Evolutionary conservation across 176 grass and related monocot species (phyloP), one percentile per base, ranked within the genome.

Genomic region (Pharus latifolius): DNA sequence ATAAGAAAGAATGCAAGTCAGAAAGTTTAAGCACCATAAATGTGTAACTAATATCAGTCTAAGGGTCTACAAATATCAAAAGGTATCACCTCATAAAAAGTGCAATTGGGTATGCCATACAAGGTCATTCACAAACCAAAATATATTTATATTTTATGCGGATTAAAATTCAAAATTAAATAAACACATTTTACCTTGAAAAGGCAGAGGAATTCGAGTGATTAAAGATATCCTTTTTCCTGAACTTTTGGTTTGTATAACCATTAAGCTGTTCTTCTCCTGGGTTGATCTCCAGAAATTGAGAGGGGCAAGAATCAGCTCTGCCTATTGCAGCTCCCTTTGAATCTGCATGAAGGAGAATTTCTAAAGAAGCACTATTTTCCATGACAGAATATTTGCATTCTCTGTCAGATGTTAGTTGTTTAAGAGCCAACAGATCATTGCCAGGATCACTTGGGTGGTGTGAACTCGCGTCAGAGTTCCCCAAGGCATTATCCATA

Each of bases 131-230:
- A 60, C 30, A 46, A 65, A 84, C 13, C 45, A 29, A 74, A 26
- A 10, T 28, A 28, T 22, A 15, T 47, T 24, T 3, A 35, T 1
- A 43, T 47, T 35, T 49, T 67, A 84, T 48, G 24, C 19, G 15
- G 31, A 72, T 56, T n/a, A 63, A 65, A 65, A 43, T 28, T 57
- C 25, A 16, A 51, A 78, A 30, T 7, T 9, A 48, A 23, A 67
- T 56, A 44, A 65, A 60, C 10, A 82, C 20, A 2, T 13, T 50
- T 35, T 84, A 97, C 89, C 89, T 97, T 15, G 83, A 92, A 70
- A 99, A 95, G 47, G 84, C 87, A 74, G 96, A 99, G 44, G 72
- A 88, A 79, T 88, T 80, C 6, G 95, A 99, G 79, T 99, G 90
- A 77, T 88, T 99, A 34, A 91, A 80, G 30, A 84, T 74, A 78